Conservation (phyloP, 2,329 filamentous ascomycete genomes). For the Fusarium zealandicum region DNA sequence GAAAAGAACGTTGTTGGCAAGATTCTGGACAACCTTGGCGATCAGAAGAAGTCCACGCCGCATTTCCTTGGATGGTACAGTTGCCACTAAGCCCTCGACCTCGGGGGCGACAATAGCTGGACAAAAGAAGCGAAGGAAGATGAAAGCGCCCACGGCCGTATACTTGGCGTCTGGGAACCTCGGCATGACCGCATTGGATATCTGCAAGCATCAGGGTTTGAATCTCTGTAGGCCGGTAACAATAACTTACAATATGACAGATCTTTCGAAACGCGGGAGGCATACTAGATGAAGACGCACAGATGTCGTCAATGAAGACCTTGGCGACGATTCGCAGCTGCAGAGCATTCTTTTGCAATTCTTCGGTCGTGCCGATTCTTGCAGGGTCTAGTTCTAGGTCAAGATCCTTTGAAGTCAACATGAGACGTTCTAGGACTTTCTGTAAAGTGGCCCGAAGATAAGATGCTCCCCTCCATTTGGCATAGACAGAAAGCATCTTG, state of each 20-base stretch:
- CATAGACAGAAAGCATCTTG: constrained; percentile 75
- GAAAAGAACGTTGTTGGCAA: constrained; percentile 76
- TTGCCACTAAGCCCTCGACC: constrained; percentile 68
- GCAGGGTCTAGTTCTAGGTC: constrained; percentile 73
- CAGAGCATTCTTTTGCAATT: constrained; percentile 70
- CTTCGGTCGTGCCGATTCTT: constrained; percentile 65
- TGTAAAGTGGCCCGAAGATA: constrained; percentile 71
- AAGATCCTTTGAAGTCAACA: constrained; percentile 71
- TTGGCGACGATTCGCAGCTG: constrained; percentile 73
- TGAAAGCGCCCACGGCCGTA: constrained; percentile 74
- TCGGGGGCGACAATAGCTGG: constrained; percentile 76
- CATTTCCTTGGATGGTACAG: constrained; percentile 71
- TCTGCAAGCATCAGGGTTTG: constrained; percentile 47
- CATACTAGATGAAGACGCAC: constrained; percentile 66
- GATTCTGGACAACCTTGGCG: constrained; percentile 74
- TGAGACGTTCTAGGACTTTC: constrained; percentile 70
- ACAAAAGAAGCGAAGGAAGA: constrained; percentile 76
- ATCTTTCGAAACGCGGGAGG: constrained; percentile 71
- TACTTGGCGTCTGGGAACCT: constrained; percentile 75
- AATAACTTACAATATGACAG: constrained; percentile 65
- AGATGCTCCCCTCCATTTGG: constrained; percentile 72
- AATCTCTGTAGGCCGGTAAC: neutral
- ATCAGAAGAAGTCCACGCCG: constrained; percentile 72
- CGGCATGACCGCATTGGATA: constrained; percentile 67
- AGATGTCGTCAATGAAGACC: constrained; percentile 76